Percentiles rank a stretch among this genome's conserved stretches.
Conservation (phyloP, 2,329 filamentous ascomycete genomes). For the Aspergillus ibericus region DNA sequence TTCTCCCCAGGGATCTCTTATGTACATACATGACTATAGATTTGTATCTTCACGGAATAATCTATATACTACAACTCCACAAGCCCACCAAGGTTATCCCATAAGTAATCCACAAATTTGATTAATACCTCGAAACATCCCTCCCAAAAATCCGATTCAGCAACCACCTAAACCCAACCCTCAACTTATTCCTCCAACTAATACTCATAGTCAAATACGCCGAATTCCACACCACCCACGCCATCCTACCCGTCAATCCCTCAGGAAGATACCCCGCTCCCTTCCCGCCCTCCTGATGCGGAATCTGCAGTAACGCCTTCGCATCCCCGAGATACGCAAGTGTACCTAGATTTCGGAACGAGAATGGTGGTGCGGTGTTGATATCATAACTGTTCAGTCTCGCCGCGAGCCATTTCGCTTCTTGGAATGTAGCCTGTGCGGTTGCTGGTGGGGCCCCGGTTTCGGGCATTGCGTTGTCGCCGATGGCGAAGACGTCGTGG, state of each 20-base stretch:
- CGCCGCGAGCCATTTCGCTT: conserved; percentile 59
- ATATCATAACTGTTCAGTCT: conserved; percentile 54
- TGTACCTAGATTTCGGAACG: conserved; percentile 58
- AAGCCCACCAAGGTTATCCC: not conserved
- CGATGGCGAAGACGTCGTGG: conserved; percentile 56
- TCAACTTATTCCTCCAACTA: conserved; percentile 47
- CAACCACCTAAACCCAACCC: conserved; percentile 44
- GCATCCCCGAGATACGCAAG: conserved; percentile 61
- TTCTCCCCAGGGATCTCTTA: too few relatives aligned
- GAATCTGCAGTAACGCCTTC: conserved; percentile 57
- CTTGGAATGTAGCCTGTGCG: conserved; percentile 60
- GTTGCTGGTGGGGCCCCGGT: conserved; percentile 56
- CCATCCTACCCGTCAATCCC: conserved; percentile 41
- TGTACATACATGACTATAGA: not conserved
- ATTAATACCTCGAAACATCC: conserved; percentile 47
- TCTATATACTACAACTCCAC: not conserved
- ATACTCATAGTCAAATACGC: conserved; percentile 50
- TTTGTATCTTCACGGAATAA: not conserved
- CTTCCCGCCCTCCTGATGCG: conserved; percentile 24
- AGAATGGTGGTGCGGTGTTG: conserved; percentile 43
- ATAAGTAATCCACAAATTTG: too few relatives aligned
- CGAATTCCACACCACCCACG: conserved; percentile 46
- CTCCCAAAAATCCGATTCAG: conserved; percentile 46
- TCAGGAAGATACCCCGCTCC: conserved; percentile 32
- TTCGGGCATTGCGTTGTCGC: conserved; percentile 58